A percentile compares a stretch with the other conserved stretches of the same genome.
Evolutionary conservation across 495 filamentous ascomycete genomes (phyloP).

Genomic region (Penicillium atrosanguineum): DNA sequence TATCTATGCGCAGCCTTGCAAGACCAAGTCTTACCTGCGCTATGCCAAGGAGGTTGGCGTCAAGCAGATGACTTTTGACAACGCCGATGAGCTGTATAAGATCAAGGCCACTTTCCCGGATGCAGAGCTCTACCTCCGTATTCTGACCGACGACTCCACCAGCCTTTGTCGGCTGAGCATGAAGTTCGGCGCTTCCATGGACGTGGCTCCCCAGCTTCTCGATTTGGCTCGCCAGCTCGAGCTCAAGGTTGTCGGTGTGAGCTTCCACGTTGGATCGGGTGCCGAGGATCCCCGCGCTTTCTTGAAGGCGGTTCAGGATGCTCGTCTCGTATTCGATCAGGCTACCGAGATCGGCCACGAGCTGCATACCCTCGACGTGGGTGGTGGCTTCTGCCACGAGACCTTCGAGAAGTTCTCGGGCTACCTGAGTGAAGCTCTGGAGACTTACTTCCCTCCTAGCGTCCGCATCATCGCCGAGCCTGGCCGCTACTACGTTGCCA

Average conservation of each 20-base stretch:
- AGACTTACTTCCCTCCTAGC: conserved; percentile 80
- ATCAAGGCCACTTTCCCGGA: conserved; percentile 86
- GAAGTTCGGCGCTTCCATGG: conserved; percentile 92
- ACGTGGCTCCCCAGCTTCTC: conserved; percentile 73
- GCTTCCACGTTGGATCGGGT: conserved; percentile 96
- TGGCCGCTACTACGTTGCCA: conserved; percentile 89
- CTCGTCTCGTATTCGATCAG: conserved; percentile 85
- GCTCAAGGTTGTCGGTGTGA: conserved; percentile 94
- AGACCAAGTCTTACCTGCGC: conserved; percentile 95
- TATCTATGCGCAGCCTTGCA: conserved; percentile 99
- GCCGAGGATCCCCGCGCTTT: conserved; percentile 88
- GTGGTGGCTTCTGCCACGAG: conserved; percentile 85
- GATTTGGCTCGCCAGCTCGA: conserved; percentile 79
- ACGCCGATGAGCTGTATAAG: conserved; percentile 96
- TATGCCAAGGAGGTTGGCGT: conserved; percentile 80
- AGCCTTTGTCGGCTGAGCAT: conserved; percentile 91
- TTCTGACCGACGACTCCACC: conserved; percentile 92
- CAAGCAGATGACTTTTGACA: conserved; percentile 99
- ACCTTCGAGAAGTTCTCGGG: conserved; percentile 88
- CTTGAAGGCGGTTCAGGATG: conserved; percentile 84
- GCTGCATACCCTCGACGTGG: conserved; percentile 87
- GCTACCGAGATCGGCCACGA: conserved; percentile 73
- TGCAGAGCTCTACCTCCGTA: conserved; percentile 89
- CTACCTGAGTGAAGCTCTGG: conserved; percentile 74
- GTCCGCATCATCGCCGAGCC: conserved; percentile 94